phyloP scores from a whole-genome alignment of 2,329 filamentous ascomycete genomes.

The Aureobasidium lini region DNA sequence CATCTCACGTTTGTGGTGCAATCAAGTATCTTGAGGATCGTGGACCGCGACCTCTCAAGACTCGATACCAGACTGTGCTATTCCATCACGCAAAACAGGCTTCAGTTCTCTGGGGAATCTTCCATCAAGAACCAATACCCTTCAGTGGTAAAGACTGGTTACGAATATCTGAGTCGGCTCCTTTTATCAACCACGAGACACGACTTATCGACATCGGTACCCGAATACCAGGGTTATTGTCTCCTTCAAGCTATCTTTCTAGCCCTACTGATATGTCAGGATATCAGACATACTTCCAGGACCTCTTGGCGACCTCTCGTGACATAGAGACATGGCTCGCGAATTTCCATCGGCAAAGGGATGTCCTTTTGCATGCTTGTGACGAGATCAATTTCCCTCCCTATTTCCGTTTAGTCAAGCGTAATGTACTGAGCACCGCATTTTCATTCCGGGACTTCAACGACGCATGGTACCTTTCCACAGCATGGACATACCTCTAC shows the following conservation, averaged over 20 bases:
- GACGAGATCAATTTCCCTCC: background rate
- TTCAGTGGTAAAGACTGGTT: background rate
- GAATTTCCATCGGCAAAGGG: background rate
- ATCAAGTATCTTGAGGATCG: background rate
- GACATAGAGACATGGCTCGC: background rate
- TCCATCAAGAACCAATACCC: background rate
- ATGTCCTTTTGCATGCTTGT: background rate
- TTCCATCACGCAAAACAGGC: background rate
- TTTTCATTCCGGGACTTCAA: background rate
- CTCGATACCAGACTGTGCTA: background rate
- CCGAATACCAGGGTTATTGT: background rate
- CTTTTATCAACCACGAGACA: background rate
- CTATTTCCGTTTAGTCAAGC: background rate
- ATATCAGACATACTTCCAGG: background rate
- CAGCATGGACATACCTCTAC: background rate
- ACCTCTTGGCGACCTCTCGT: background rate
- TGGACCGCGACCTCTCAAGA: background rate
- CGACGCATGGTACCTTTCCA: background rate
- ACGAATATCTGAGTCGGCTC: background rate
- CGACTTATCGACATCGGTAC: background rate
- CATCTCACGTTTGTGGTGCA: background rate
- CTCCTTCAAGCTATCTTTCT: background rate
- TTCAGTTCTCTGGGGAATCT: background rate
- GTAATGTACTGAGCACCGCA: background rate
- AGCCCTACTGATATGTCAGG: background rate